A percentile compares a stretch with the other conserved stretches of the same genome.
phyloP scores from a whole-genome alignment of 2,329 filamentous ascomycete species.

The Calonectria pseudoreteaudii region DNA sequence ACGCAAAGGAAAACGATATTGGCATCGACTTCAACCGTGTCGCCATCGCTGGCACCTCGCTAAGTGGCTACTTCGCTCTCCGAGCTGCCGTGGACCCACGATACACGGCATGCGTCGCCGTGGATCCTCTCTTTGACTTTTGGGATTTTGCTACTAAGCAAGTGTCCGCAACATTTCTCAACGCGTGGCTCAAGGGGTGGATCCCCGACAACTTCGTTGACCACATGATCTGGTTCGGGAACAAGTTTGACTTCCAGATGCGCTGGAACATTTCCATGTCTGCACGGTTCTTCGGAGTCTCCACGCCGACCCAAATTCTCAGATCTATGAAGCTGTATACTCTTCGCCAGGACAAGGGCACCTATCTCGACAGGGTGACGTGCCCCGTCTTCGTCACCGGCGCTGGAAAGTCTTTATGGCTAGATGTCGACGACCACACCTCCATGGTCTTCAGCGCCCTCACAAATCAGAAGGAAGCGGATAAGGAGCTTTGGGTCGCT shows the following conservation, averaged over 20 bases:
- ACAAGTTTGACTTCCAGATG: conserved; percentile 41
- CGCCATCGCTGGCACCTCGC: conserved; percentile 51
- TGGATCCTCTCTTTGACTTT: conserved; percentile 43
- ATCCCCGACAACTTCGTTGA: conserved; percentile 42
- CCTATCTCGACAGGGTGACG: conserved; percentile 34
- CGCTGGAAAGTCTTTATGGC: conserved; percentile 33
- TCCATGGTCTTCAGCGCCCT: conserved; percentile 28
- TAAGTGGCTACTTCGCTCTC: conserved; percentile 61
- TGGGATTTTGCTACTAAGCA: conserved; percentile 42
- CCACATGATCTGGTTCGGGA: conserved; percentile 32
- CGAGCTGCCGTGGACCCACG: conserved; percentile 54
- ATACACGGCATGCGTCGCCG: conserved; percentile 56
- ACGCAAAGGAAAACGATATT: conserved; percentile 32
- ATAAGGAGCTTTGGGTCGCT: conserved; percentile 40
- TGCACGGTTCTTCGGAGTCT: conserved; percentile 40
- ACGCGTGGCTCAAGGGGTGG: conserved; percentile 33
- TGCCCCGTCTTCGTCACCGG: conserved; percentile 47
- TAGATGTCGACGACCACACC: conserved; percentile 27
- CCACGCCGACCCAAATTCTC: conserved; percentile 41
- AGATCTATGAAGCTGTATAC: conserved; percentile 35
- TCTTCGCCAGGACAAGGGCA: conserved; percentile 25
- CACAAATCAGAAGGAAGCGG: neutral
- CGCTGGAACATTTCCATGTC: conserved; percentile 45
- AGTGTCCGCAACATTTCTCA: conserved; percentile 41
- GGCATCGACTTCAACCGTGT: conserved; percentile 52